Percentiles rank a stretch among this genome's conserved stretches.
These are phyloP conservation scores for Heteromeles arbutifolia DNA, from an alignment of 306 rosid species.

Conservation along the genomic window DNA sequence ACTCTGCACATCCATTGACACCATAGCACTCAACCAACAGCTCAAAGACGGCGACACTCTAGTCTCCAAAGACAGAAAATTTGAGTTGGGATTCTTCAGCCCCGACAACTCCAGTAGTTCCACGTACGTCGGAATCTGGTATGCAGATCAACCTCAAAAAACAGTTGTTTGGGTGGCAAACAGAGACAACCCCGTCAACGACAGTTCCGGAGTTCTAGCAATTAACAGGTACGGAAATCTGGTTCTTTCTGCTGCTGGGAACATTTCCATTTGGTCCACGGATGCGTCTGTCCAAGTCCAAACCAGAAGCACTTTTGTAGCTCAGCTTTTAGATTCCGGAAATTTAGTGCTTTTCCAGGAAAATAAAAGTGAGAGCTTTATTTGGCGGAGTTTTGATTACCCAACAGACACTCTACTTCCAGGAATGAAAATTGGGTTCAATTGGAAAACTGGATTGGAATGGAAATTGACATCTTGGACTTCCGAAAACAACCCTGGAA, in stretches of 20 bases:
- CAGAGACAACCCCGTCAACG: too few relatives aligned
- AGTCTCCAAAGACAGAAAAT: background rate
- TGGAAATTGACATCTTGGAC: background rate
- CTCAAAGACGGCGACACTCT: too few relatives aligned
- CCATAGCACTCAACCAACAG: too few relatives aligned
- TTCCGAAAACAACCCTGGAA: background rate
- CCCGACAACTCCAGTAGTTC: too few relatives aligned
- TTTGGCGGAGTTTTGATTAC: slow-evolving; percentile 45
- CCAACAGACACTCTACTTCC: slow-evolving; percentile 28
- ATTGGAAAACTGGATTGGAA: background rate
- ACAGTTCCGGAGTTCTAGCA: background rate
- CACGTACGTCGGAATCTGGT: too few relatives aligned
- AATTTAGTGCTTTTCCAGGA: background rate
- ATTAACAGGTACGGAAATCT: too few relatives aligned
- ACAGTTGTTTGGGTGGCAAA: too few relatives aligned
- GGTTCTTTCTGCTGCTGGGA: background rate
- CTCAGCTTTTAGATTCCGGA: slow-evolving; percentile 5
- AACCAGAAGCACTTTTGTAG: background rate
- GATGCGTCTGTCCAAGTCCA: background rate
- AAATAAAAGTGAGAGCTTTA: background rate
- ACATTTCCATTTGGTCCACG: slow-evolving; percentile 6
- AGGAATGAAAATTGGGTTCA: slow-evolving; percentile 1
- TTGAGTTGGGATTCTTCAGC: too few relatives aligned
- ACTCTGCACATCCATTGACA: background rate
- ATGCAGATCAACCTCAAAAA: too few relatives aligned